Percentiles rank a stretch among this genome's conserved stretches.
Conservation (phyloP, 108 stramenopile species). For the Discostella stelligeroides region DNA sequence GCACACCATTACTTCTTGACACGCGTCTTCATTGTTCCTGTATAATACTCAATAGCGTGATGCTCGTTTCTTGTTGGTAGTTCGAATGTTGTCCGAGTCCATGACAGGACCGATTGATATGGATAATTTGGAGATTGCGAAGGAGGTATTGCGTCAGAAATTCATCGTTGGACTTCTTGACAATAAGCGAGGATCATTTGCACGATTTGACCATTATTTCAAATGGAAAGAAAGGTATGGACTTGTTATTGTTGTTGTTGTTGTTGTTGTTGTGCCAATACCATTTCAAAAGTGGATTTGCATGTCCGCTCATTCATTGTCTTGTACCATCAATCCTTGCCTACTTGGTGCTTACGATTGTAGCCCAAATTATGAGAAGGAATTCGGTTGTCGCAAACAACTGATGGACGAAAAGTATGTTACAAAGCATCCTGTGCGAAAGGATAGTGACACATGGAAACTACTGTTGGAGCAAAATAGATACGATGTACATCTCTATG, state of each 20-base stretch:
- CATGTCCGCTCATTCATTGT: background rate
- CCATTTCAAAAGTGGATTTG: background rate
- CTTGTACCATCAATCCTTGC: no score
- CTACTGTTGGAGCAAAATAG: slow-evolving; percentile 44
- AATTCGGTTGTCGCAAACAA: slow-evolving; percentile 47
- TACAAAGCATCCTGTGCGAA: slow-evolving; percentile 32
- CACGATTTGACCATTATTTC: slow-evolving; percentile 51
- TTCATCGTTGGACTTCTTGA: slow-evolving; percentile 48
- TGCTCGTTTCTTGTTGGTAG: background rate
- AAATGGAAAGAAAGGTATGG: slow-evolving; percentile 45
- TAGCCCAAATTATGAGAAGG: slow-evolving; percentile 30
- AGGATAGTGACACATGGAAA: slow-evolving; percentile 30
- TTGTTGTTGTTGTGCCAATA: no score
- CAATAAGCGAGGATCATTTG: slow-evolving; percentile 48
- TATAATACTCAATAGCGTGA: no score
- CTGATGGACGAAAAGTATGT: slow-evolving; percentile 45
- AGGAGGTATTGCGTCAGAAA: slow-evolving; percentile 41
- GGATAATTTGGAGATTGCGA: slow-evolving; percentile 37
- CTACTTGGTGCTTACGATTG: no score
- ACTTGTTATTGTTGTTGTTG: background rate
- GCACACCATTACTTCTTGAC: no score
- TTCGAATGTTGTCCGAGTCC: slow-evolving; percentile 42
- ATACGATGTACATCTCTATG: slow-evolving; percentile 43
- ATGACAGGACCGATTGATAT: slow-evolving; percentile 43
- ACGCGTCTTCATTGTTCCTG: no score